A percentile compares a stretch with the other conserved stretches of the same genome.
Evolutionary conservation across 1,284 basidiomycete species (phyloP).

Genomic region (Moesziomyces globuligerus): DNA sequence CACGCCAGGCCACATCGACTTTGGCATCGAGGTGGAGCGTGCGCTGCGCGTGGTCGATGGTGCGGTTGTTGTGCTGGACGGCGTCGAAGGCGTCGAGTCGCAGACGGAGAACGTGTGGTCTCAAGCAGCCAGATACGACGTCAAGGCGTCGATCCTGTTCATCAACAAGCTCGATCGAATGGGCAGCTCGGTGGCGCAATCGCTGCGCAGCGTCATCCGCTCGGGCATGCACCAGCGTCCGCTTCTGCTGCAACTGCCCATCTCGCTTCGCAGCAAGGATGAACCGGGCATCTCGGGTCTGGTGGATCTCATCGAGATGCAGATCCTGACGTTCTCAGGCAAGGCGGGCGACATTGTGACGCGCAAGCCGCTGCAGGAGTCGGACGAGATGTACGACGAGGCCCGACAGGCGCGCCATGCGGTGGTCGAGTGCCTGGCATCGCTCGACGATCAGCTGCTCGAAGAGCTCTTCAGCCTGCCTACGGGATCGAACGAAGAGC

Average conservation of each 20-base stretch:
- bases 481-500: conserved; percentile 71
- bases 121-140: conserved; percentile 84
- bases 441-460: conserved; percentile 82
- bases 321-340: conserved; percentile 48
- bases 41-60: conserved; percentile 89
- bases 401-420: conserved; percentile 76
- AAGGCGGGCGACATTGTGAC: conserved; percentile 55
- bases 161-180: conserved; percentile 88
- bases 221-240: conserved; percentile 78
- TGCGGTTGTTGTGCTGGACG: conserved; percentile 85
- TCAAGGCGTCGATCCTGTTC: conserved; percentile 80
- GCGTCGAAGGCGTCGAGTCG: conserved; percentile 88
- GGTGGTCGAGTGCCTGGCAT: conserved; percentile 80
- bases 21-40: conserved; percentile 93
- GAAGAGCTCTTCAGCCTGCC: conserved; percentile 71
- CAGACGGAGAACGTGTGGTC: conserved; percentile 89
- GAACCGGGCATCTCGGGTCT: conserved; percentile 75
- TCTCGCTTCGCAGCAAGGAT: conserved; percentile 77
- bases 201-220: conserved; percentile 76
- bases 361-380: conserved; percentile 15
- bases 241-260: conserved; percentile 77
- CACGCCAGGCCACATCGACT: conserved; percentile 90
- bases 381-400: conserved; percentile 73
- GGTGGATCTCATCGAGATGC: conserved; percentile 57
- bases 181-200: conserved; percentile 80